Conservation (phyloP, 148 eudicot species). For the Heliamphora exappendiculata region DNA sequence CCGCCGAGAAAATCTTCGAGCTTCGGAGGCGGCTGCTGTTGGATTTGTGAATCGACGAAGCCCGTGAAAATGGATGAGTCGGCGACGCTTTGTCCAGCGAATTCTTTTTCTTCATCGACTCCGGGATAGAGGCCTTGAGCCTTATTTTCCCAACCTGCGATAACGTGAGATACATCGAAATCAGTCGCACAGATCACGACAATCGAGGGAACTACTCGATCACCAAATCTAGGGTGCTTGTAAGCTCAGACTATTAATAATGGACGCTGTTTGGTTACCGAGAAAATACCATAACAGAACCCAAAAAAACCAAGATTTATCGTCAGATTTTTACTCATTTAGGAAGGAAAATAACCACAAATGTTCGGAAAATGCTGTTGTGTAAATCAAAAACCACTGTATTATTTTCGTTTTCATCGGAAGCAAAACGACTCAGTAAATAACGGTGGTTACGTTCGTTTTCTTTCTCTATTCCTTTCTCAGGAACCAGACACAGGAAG, state of each 20-base stretch:
- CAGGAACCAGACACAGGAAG: slow-evolving; percentile 22
- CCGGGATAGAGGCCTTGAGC: slow-evolving; percentile 26
- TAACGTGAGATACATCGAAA: background rate
- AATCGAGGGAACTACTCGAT: background rate
- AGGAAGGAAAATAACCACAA: background rate
- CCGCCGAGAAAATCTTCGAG: slow-evolving; percentile 87
- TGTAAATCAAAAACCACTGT: background rate
- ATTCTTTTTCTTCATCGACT: slow-evolving; percentile 19
- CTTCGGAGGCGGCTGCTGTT: slow-evolving; percentile 40
- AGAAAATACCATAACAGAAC: background rate
- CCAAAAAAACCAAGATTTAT: too few species aligned
- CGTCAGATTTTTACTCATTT: background rate
- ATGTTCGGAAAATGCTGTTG: background rate
- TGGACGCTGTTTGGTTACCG: background rate
- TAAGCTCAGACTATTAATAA: too few species aligned
- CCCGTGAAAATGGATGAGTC: slow-evolving; percentile 18
- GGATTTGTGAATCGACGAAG: slow-evolving; percentile 16
- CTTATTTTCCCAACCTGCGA: slow-evolving; percentile 46
- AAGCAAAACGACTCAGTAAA: background rate
- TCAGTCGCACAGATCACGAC: too few species aligned
- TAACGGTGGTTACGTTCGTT: background rate
- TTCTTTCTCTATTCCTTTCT: slow-evolving; percentile 8
- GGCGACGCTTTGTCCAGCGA: slow-evolving; percentile 14
- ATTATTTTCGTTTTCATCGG: background rate
- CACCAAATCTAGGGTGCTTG: too few species aligned